Percentiles rank a stretch among this genome's conserved stretches.
These are phyloP conservation scores for Boehmeria nivea DNA, from an alignment of 306 rosid genomes.

Conservation along the genomic window DNA sequence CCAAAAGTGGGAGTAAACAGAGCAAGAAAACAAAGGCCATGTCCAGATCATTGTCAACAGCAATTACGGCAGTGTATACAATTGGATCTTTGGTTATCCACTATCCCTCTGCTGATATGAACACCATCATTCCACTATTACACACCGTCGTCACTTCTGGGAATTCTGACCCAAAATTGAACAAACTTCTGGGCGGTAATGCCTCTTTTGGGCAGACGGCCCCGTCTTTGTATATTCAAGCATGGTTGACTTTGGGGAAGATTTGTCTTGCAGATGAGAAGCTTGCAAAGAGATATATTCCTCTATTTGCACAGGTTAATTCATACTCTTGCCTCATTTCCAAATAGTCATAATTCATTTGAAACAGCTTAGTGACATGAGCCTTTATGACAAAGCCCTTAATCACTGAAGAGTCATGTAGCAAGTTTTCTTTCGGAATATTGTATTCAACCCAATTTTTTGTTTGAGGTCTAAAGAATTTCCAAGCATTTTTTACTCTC, in stretches of 20 bases:
- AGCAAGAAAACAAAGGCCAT: conserved; percentile 40
- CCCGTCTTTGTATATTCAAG: conserved; percentile 76
- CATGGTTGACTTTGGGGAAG: conserved; percentile 92
- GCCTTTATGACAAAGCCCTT: neutral
- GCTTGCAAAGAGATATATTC: conserved; percentile 79
- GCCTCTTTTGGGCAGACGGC: conserved; percentile 50
- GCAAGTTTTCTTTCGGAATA: neutral
- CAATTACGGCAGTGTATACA: conserved; percentile 69
- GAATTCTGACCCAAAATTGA: conserved; percentile 54
- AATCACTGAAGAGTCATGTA: neutral
- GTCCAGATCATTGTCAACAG: conserved; percentile 49
- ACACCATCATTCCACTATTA: conserved; percentile 46
- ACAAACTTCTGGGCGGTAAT: conserved; percentile 42
- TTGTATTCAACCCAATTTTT: too few species aligned
- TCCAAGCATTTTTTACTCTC: too few species aligned
- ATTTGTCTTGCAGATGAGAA: conserved; percentile 89
- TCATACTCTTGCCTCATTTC: conserved; percentile 4
- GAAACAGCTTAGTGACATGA: too few species aligned
- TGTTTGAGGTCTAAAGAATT: too few species aligned
- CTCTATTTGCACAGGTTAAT: conserved; percentile 81
- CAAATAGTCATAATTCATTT: too few species aligned
- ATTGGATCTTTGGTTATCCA: conserved; percentile 73
- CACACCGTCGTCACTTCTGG: conserved; percentile 77
- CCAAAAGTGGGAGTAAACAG: conserved; percentile 47
- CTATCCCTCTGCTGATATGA: conserved; percentile 64